A percentile compares a stretch with the other conserved stretches of the same genome.
Evolutionary conservation across 495 filamentous ascomycete species (phyloP).

Genomic region (Talaromyces liani): DNA sequence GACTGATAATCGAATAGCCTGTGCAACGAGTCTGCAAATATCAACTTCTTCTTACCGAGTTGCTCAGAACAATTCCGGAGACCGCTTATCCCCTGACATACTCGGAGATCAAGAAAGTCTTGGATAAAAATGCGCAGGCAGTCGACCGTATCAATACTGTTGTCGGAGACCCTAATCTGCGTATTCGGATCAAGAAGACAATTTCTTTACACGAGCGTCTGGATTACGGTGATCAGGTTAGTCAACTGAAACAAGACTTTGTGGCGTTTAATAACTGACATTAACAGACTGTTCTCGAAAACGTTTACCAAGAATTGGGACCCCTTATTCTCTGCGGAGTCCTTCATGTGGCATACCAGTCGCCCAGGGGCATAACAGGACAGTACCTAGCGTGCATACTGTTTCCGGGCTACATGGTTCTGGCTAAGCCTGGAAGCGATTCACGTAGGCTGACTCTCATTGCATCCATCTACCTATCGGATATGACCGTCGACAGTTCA

Average conservation of each 20-base stretch:
- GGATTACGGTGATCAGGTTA: conserved; percentile 62
- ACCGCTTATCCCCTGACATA: conserved; percentile 77
- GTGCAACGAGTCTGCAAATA: conserved; percentile 94
- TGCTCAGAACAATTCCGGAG: conserved; percentile 73
- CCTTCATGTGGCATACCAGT: conserved; percentile 77
- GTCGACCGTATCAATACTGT: conserved; percentile 72
- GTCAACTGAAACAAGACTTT: conserved; percentile 13
- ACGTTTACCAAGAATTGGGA: conserved; percentile 66
- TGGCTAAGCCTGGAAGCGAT: conserved; percentile 58
- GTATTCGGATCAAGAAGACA: conserved; percentile 42
- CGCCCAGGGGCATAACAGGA: conserved; percentile 51
- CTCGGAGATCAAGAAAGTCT: conserved; percentile 65
- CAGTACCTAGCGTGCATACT: conserved; percentile 85
- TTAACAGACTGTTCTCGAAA: conserved; percentile 26
- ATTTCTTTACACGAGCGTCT: conserved; percentile 49
- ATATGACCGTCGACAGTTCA: conserved; percentile 64
- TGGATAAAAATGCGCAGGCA: conserved; percentile 62
- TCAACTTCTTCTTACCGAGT: conserved; percentile 74
- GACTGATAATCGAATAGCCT: conserved; percentile 49
- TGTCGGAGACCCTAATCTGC: conserved; percentile 39
- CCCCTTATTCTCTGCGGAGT: conserved; percentile 80
- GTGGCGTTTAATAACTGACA: background rate
- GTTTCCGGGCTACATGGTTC: conserved; percentile 71
- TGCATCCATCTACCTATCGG: conserved; percentile 63
- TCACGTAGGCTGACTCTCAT: conserved; percentile 62